Base-by-base conservation (phyloP, 257 asterid genomes). In the Mentha longifolia region DNA sequence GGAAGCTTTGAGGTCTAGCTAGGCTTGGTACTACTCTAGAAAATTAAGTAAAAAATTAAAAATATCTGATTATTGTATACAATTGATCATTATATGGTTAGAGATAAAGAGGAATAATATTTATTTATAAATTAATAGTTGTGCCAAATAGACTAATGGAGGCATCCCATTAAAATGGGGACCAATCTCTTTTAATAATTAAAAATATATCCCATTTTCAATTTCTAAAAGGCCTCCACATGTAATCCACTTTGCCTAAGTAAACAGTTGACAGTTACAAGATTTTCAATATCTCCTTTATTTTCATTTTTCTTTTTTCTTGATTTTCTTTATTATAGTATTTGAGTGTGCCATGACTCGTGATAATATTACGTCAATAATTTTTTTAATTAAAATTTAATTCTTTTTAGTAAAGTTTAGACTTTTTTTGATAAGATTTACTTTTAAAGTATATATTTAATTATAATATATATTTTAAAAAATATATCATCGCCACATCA, bases 121-220 rank as follows among this genome's bases (percentile, higher is more conserved):
- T 8, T 10, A 42, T 42, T 8, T 42, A 41, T 41, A 41, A 0
- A 41, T 41, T 41, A 37, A 41, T 42, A 8, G 14, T 2, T 8
- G 47, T 10, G 13, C 3, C 47, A 42, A 42, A 8, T 42, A 42
- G 31, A 28, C 31, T 28, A 28, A 28, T 28, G 31, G 39, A 42
- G 28, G 7, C 52, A 65, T 71, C 64, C 74, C 77, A 59, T 49
- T 19, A 67, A 51, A 51, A 70, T 52, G 78, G 80, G 78, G 78
- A 79, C 83, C 77, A 79, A 79, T 75, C 72, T 60, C 57, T 65
- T 20, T 70, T 47, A 70, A 28, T 28, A 28, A 28, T 28, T n/a
- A 2, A 42, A 74, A 45, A 30, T 50, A 75, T 39, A 67, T 59
- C 78, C 45, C 67, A 65, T 65, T 56, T 65, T 45, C 64, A 16